Evolutionary conservation across 192 early-diverging fungal species (phyloP).

Genomic region (Umbelopsis sp.): DNA sequence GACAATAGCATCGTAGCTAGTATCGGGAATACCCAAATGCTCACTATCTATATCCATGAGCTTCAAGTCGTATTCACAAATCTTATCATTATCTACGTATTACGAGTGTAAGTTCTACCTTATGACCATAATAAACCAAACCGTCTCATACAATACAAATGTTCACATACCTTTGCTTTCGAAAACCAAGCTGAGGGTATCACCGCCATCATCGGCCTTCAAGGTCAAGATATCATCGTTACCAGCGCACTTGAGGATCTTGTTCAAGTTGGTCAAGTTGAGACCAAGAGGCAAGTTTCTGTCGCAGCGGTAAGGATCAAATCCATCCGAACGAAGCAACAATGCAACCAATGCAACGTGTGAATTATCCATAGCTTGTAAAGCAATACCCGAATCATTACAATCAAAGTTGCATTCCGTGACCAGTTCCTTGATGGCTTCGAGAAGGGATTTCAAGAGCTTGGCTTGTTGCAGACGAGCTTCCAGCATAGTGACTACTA

Average conservation of each 20-base stretch:
- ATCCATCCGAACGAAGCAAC: constrained; percentile 78
- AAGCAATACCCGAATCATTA: constrained; percentile 88
- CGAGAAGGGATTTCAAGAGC: constrained; percentile 92
- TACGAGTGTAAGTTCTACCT: constrained; percentile 18
- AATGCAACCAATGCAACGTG: constrained; percentile 95
- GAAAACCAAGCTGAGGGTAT: constrained; percentile 77
- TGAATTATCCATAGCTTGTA: constrained; percentile 99
- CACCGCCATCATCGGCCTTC: constrained; percentile 86
- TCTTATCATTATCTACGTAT: constrained; percentile 57
- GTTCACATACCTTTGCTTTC: constrained; percentile 58
- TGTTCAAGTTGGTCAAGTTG: constrained; percentile 81
- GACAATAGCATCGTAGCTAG: constrained; percentile 88
- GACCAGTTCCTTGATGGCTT: constrained; percentile 97
- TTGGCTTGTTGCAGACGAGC: constrained; percentile 84
- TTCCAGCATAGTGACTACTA: constrained; percentile 79
- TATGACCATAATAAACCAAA: not conserved
- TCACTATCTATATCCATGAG: constrained; percentile 99
- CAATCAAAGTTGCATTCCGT: constrained; percentile 98
- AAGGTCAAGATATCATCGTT: constrained; percentile 93
- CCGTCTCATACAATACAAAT: not conserved
- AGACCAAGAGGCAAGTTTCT: constrained; percentile 89
- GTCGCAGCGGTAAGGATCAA: constrained; percentile 90
- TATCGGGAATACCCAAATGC: constrained; percentile 94
- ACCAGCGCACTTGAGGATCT: constrained; percentile 91
- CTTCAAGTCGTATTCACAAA: constrained; percentile 94